Percentiles rank a stretch among this genome's conserved stretches.
Evolutionary conservation across 1,139 yeast genomes (phyloP).

Genomic region (Suhomyces yuchorum): DNA sequence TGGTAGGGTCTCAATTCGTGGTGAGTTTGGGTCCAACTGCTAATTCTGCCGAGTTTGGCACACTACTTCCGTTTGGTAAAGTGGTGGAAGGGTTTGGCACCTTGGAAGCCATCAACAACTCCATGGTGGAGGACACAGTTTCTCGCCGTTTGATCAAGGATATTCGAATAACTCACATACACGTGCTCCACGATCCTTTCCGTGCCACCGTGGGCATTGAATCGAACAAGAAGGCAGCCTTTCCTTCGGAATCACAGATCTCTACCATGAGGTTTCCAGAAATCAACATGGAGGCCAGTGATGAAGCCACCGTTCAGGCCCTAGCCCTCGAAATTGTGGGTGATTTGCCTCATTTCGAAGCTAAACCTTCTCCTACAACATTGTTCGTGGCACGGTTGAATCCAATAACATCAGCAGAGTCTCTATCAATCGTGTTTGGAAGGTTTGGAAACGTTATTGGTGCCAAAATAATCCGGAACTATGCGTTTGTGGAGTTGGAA

Average conservation of each 20-base stretch:
- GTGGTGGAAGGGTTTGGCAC: slow-evolving; percentile 55
- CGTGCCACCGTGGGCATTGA: slow-evolving; percentile 17
- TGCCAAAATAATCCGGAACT: slow-evolving; percentile 31
- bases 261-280: slow-evolving; percentile 15
- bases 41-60: neutral
- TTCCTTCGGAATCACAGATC: slow-evolving; percentile 16
- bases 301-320: slow-evolving; percentile 53
- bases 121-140: slow-evolving; percentile 35
- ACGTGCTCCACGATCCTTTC: slow-evolving; percentile 58
- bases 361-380: slow-evolving; percentile 62
- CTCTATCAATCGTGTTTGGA: slow-evolving; percentile 54
- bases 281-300: slow-evolving; percentile 15
- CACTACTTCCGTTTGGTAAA: slow-evolving; percentile 45
- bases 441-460: slow-evolving; percentile 55
- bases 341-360: slow-evolving; percentile 61
- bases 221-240: neutral
- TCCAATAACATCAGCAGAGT: slow-evolving; percentile 58
- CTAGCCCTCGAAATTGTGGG: slow-evolving; percentile 65
- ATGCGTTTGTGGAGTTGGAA: slow-evolving; percentile 64
- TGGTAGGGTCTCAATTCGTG: slow-evolving; percentile 32
- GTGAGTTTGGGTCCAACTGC: slow-evolving; percentile 27
- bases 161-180: slow-evolving; percentile 53
- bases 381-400: slow-evolving; percentile 66
- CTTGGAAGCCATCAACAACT: slow-evolving; percentile 44
- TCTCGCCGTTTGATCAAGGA: slow-evolving; percentile 45